phyloP scores from a whole-genome alignment of 805 yeast species.

The Schwanniomyces yamadae region DNA sequence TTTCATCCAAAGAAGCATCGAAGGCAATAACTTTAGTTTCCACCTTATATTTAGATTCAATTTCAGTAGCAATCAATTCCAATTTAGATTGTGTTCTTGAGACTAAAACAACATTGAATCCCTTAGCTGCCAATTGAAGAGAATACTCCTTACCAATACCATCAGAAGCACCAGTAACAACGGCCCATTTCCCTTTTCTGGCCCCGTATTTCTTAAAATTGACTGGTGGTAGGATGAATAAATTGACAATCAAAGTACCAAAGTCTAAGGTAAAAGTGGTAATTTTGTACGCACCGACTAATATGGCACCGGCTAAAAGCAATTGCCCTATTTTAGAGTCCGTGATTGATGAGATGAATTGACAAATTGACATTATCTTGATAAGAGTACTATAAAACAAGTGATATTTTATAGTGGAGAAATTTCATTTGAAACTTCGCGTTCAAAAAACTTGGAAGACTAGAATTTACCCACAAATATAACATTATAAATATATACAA shows the following conservation, averaged over 20 bases:
- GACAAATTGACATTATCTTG: slow-evolving; percentile 12
- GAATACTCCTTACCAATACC: slow-evolving; percentile 96
- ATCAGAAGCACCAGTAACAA: slow-evolving; percentile 95
- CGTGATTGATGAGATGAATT: slow-evolving; percentile 11
- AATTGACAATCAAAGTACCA: slow-evolving; percentile 54
- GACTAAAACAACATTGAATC: slow-evolving; percentile 79
- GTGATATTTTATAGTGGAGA: no score
- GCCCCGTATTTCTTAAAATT: slow-evolving; percentile 74
- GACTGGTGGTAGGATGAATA: slow-evolving; percentile 62
- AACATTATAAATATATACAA: slow-evolving; percentile 2
- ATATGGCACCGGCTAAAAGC: slow-evolving; percentile 35
- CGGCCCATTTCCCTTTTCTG: slow-evolving; percentile 76
- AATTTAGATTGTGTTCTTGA: slow-evolving; percentile 83
- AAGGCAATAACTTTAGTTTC: slow-evolving; percentile 67
- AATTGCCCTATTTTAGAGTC: slow-evolving; percentile 13
- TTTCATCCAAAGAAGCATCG: slow-evolving; percentile 69
- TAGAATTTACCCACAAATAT: no score
- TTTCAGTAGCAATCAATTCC: slow-evolving; percentile 60
- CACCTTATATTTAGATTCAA: slow-evolving; percentile 58
- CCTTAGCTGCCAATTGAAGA: slow-evolving; percentile 76
- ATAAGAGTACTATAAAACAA: background rate
- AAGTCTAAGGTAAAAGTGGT: slow-evolving; percentile 51
- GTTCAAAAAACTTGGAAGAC: no score
- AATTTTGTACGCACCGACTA: slow-evolving; percentile 63
- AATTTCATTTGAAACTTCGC: no score